Percentiles rank a stretch among this genome's conserved stretches.
Evolutionary conservation across 441 rosid genomes (phyloP).

Genomic region (Populus tomentosa): DNA sequence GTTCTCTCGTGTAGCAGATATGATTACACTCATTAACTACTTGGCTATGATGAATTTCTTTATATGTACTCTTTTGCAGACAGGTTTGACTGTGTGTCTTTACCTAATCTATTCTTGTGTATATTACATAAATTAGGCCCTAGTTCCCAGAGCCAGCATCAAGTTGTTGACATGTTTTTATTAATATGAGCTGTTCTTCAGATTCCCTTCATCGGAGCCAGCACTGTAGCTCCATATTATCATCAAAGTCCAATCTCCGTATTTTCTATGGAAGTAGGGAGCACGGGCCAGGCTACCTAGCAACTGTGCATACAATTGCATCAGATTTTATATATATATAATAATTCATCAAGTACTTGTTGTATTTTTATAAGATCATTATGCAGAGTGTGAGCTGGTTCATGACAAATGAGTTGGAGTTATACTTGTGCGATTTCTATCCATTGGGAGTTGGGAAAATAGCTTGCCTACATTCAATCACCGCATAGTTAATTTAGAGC

Average conservation of each 20-base stretch:
- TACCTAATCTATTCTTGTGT: background rate
- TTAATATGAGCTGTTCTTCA: background rate
- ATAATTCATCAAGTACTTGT: too few relatives aligned
- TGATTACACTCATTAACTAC: slow-evolving; percentile 18
- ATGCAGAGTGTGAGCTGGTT: background rate
- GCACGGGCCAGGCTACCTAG: background rate
- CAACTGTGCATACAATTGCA: too few relatives aligned
- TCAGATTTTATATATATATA: too few relatives aligned
- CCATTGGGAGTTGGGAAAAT: too few relatives aligned
- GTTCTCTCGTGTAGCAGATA: slow-evolving; percentile 12
- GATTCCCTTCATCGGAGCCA: background rate
- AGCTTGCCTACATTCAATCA: too few relatives aligned
- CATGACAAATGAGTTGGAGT: background rate
- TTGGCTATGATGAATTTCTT: background rate
- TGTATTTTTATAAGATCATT: background rate
- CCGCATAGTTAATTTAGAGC: background rate
- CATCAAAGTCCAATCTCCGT: too few relatives aligned
- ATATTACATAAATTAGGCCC: too few relatives aligned
- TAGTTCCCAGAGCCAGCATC: background rate
- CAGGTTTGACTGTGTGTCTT: background rate
- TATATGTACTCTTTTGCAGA: background rate
- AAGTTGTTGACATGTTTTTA: background rate
- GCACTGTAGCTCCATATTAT: background rate
- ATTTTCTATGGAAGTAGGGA: background rate
- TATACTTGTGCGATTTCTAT: background rate